These are phyloP conservation scores for Fusarium sp. DNA, from an alignment of 2,329 filamentous ascomycete genomes.

Conservation along the genomic window DNA sequence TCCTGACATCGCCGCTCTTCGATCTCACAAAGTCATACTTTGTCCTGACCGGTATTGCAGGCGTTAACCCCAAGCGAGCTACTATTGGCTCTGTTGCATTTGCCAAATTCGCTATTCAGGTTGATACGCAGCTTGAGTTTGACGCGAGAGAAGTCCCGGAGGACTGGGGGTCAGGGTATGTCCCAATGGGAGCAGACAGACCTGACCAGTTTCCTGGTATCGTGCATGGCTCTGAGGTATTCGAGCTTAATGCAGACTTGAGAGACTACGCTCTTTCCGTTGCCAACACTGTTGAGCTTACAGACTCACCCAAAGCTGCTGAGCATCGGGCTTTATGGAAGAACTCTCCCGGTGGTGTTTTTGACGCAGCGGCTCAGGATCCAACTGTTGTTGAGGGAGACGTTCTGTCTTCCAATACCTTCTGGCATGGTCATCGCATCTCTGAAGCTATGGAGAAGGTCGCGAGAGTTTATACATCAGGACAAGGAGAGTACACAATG, in stretches of 20 bases:
- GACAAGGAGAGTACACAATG: slow-evolving; percentile 26
- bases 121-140: slow-evolving; percentile 27
- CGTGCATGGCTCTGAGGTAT: slow-evolving; percentile 33
- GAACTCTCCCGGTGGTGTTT: not conserved
- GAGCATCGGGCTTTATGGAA: slow-evolving; percentile 14
- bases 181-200: slow-evolving; percentile 24
- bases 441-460: slow-evolving; percentile 34
- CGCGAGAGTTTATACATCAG: slow-evolving; percentile 20
- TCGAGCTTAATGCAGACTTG: slow-evolving; percentile 21
- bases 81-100: slow-evolving; percentile 32
- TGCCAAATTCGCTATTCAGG: slow-evolving; percentile 34
- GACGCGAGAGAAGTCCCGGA: slow-evolving; percentile 28
- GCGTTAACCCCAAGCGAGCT: slow-evolving; percentile 30
- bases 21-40: slow-evolving; percentile 30
- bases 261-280: slow-evolving; percentile 21
- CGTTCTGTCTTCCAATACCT: slow-evolving; percentile 31
- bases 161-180: slow-evolving; percentile 27
- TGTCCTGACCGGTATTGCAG: slow-evolving; percentile 30
- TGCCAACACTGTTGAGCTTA: not conserved
- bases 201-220: slow-evolving; percentile 20
- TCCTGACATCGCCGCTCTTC: slow-evolving; percentile 20
- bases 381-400: slow-evolving; percentile 30
- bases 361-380: not conserved
- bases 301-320: slow-evolving; percentile 3
- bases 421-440: slow-evolving; percentile 30